phyloP scores from a whole-genome alignment of 352 stramenopile genomes.

The Globisporangium spinosum region DNA sequence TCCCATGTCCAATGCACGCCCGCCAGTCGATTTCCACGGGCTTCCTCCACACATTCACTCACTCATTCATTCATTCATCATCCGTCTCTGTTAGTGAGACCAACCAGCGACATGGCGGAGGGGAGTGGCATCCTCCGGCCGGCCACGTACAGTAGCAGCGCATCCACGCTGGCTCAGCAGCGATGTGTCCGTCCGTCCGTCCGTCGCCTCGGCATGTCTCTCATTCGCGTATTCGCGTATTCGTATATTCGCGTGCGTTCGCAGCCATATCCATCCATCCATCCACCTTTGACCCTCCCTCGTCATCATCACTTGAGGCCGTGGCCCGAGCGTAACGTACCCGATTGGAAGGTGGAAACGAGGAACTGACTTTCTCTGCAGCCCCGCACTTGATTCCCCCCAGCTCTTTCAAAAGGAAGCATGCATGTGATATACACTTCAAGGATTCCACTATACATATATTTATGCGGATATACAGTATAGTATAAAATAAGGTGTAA shows the following conservation, averaged over 20 bases:
- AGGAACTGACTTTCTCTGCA: slow-evolving; percentile 4
- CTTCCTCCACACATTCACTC: slow-evolving; percentile 4
- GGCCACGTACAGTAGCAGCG: not conserved
- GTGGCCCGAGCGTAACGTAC: not conserved
- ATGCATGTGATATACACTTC: not conserved
- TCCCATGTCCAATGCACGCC: not conserved
- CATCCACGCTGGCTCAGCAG: not conserved
- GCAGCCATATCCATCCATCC: slow-evolving; percentile 2
- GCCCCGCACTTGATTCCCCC: not conserved
- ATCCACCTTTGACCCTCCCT: not conserved
- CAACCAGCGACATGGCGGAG: slow-evolving; percentile 10
- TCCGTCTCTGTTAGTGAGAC: not conserved
- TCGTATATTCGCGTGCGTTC: not conserved
- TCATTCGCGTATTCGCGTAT: not conserved
- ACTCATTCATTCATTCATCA: not conserved
- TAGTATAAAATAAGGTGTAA: too few species aligned
- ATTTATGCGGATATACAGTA: too few species aligned
- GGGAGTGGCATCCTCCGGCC: slow-evolving; percentile 1
- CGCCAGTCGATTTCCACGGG: not conserved
- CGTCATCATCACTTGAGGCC: not conserved
- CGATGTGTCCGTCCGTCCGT: not conserved
- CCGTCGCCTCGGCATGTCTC: slow-evolving; percentile 3
- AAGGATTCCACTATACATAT: too few species aligned
- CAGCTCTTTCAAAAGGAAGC: too few species aligned
- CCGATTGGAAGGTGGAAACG: not conserved